Evolutionary conservation across 2,329 filamentous ascomycete genomes (phyloP).

Genomic region (Mycosphaerelloides madeirae): DNA sequence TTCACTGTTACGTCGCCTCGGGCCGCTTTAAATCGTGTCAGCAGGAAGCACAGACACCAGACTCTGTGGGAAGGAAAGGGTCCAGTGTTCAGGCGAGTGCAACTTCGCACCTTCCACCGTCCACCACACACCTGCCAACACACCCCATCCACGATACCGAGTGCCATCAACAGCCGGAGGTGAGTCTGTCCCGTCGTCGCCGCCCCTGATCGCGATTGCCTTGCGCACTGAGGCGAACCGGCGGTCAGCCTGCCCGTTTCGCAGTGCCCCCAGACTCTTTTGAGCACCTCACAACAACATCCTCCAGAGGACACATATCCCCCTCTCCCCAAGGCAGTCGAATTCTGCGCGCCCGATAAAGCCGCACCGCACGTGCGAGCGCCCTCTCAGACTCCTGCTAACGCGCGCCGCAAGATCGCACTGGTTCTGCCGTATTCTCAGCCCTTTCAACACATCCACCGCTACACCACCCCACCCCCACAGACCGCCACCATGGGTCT

Average conservation of each 20-base stretch:
- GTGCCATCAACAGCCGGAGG: constrained; percentile 5
- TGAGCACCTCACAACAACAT: constrained; percentile 7
- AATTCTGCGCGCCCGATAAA: constrained; percentile 10
- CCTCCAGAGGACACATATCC: constrained; percentile 16
- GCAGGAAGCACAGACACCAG: too few relatives aligned
- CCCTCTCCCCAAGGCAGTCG: constrained; percentile 16
- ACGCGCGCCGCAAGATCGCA: constrained; percentile 8
- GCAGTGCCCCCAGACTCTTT: constrained; percentile 6
- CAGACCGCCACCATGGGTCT: constrained; percentile 75
- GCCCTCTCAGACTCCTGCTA: constrained; percentile 3
- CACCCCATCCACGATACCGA: constrained; percentile 1
- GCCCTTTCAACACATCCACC: constrained; percentile 4
- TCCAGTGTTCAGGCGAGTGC: not conserved
- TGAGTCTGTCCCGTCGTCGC: constrained; percentile 6
- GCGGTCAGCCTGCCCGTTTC: constrained; percentile 2
- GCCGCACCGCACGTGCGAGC: not conserved
- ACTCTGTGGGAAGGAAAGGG: not conserved
- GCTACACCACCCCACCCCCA: constrained; percentile 1
- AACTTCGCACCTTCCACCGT: not conserved
- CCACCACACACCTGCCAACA: not conserved
- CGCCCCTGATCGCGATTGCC: constrained; percentile 2
- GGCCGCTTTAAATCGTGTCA: too few relatives aligned
- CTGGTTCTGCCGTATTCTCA: constrained; percentile 10
- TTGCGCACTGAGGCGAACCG: constrained; percentile 2
- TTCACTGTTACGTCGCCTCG: too few relatives aligned